Evolutionary conservation across 306 rosid species (phyloP), one percentile per base, ranked within the genome.

Genomic region (Vigna mungo): DNA sequence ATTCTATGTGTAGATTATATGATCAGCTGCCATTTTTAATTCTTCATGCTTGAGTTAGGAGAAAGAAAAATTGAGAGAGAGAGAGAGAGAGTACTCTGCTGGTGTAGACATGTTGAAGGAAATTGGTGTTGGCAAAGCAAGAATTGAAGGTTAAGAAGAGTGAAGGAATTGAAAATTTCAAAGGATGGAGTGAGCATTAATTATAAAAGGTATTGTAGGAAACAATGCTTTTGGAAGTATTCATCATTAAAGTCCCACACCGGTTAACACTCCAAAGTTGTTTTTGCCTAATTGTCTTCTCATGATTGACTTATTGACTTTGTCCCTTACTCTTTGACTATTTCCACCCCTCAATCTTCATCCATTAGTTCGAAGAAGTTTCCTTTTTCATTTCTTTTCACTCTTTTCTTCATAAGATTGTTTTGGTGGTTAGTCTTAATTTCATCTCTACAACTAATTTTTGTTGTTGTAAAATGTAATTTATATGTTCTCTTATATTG

Each of bases 61-160:
- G 56, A 18, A 70, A 48, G 74, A 43, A 52, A 52, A 32, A 39
- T 17, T 37, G 8, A 54, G 41, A 59, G 72, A 30, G 27, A 1
- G 56, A 17, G 65, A 78, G 83, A 63, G 72, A 58, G 68, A 81
- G 74, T 78, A 88, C 97, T 92, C 93, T 67, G 81, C 90, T 67
- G 96, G 96, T 49, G 97, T 72, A 83, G 97, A 86, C 97, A 92
- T 84, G 15, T 81, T 80, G 83, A 74, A 39, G n/a, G 49, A 34
- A 75, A 68, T 58, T 56, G 23, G 25, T 2, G 0, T 63, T 1
- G 3, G 17, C 4, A 46, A 47, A 23, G 49, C 11, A 39, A 63
- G 72, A 18, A 1, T 71, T 10, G 34, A 73, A 49, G 16, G 51
- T 36, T 1, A 20, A 60, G 53, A 4, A 52, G 51, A 15, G 4